These are phyloP conservation scores for Peronosclerospora sorghi DNA, from an alignment of 352 stramenopile genomes.

Conservation along the genomic window DNA sequence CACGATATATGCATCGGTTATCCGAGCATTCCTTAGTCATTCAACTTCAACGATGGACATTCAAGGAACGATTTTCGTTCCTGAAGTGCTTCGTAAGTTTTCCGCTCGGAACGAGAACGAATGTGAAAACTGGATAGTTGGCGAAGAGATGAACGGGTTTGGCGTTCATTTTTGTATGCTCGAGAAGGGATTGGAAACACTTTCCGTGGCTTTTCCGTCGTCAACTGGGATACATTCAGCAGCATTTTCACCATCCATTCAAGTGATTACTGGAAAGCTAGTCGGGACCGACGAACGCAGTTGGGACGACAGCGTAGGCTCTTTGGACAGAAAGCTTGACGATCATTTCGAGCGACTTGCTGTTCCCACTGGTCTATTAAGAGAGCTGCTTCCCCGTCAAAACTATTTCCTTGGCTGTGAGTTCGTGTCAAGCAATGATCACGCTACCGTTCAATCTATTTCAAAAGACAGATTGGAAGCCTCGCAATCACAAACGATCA, in stretches of 20 bases:
- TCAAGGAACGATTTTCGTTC: slow-evolving; percentile 12
- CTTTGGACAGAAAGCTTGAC: slow-evolving; percentile 10
- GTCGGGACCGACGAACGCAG: background rate
- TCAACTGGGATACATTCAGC: slow-evolving; percentile 10
- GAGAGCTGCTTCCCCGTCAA: slow-evolving; percentile 8
- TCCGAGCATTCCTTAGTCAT: slow-evolving; percentile 27
- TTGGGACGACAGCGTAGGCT: slow-evolving; percentile 12
- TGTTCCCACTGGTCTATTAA: slow-evolving; percentile 14
- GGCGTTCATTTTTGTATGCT: slow-evolving; percentile 39
- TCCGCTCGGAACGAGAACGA: slow-evolving; percentile 15
- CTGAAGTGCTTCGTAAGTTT: slow-evolving; percentile 32
- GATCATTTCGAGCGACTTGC: slow-evolving; percentile 25
- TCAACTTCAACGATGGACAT: background rate
- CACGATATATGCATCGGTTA: slow-evolving; percentile 23
- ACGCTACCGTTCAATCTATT: slow-evolving; percentile 20
- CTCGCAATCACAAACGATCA: slow-evolving; percentile 19
- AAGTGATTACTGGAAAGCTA: slow-evolving; percentile 5
- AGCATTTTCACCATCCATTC: slow-evolving; percentile 13
- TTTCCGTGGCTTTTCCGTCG: slow-evolving; percentile 17
- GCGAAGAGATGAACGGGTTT: slow-evolving; percentile 37
- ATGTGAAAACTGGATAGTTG: slow-evolving; percentile 7
- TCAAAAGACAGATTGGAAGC: slow-evolving; percentile 14
- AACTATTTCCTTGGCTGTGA: slow-evolving; percentile 6
- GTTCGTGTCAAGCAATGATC: background rate
- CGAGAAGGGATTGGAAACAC: slow-evolving; percentile 17